Evolutionary conservation across 2,329 filamentous ascomycete genomes (phyloP).

Genomic region (Fusarium annulatum): DNA sequence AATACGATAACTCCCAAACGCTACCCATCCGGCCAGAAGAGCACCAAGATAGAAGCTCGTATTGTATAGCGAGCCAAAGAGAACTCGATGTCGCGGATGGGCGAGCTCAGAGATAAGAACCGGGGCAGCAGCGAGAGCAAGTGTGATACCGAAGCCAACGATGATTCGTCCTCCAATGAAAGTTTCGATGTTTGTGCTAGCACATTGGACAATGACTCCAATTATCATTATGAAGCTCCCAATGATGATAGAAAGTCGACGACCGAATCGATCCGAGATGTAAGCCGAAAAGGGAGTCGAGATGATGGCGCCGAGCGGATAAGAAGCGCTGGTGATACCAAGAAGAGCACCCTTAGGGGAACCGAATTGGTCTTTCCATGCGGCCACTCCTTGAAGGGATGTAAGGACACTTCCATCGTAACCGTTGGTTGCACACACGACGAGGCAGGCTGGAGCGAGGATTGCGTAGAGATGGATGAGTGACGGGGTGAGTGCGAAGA

Average conservation of each 20-base stretch:
- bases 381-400: constrained; percentile 54
- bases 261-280: constrained; percentile 45
- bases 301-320: constrained; percentile 59
- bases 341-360: constrained; percentile 47
- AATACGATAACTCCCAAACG: constrained; percentile 27
- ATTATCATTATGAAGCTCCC: constrained; percentile 29
- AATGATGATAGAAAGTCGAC: constrained; percentile 46
- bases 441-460: constrained; percentile 27
- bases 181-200: constrained; percentile 51
- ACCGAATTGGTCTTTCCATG: constrained; percentile 53
- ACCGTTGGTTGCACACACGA: constrained; percentile 54
- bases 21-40: constrained; percentile 20
- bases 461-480: constrained; percentile 22
- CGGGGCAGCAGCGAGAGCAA: constrained; percentile 62
- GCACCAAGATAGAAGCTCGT: background rate
- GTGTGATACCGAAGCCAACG: constrained; percentile 64
- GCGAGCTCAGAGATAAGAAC: constrained; percentile 47
- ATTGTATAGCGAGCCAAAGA: constrained; percentile 18
- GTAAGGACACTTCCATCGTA: constrained; percentile 62
- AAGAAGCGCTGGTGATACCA: constrained; percentile 53
- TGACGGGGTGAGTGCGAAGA: constrained; percentile 8
- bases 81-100: constrained; percentile 26
- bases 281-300: constrained; percentile 43
- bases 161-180: constrained; percentile 64
- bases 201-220: constrained; percentile 24